Conservation (phyloP, 192 early-diverging fungal genomes). For the Coemansia sp. region DNA sequence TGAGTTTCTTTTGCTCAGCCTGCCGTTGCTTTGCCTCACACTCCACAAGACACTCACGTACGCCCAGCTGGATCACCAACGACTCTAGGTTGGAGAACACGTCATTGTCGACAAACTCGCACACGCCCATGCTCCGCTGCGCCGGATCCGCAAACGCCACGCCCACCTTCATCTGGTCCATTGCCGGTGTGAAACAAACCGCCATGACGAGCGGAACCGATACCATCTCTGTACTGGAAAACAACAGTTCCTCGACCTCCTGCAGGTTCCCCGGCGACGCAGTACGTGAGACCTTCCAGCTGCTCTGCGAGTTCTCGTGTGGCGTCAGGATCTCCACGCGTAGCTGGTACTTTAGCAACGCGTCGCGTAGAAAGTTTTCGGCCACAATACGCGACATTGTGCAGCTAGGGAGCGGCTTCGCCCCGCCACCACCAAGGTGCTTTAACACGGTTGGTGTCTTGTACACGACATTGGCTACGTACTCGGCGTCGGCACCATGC, state of each 20-base stretch:
- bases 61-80: slow-evolving; percentile 83
- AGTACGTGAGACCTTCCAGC: slow-evolving; percentile 51
- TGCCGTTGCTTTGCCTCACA: slow-evolving; percentile 51
- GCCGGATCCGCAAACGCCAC: slow-evolving; percentile 88
- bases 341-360: slow-evolving; percentile 66
- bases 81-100: slow-evolving; percentile 92
- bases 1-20: slow-evolving; percentile 66
- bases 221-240: slow-evolving; percentile 63
- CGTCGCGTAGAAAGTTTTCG: slow-evolving; percentile 72
- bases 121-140: slow-evolving; percentile 66
- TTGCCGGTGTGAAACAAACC: slow-evolving; percentile 49
- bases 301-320: slow-evolving; percentile 22
- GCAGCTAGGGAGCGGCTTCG: slow-evolving; percentile 64
- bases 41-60: slow-evolving; percentile 84
- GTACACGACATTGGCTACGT: slow-evolving; percentile 78
- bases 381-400: slow-evolving; percentile 73
- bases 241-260: slow-evolving; percentile 86
- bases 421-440: slow-evolving; percentile 65
- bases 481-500: slow-evolving; percentile 85
- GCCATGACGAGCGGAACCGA: slow-evolving; percentile 77
- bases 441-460: slow-evolving; percentile 90
- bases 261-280: slow-evolving; percentile 96
- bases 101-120: slow-evolving; percentile 92
- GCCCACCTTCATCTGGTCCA: slow-evolving; percentile 51
- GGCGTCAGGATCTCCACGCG: slow-evolving; percentile 80